Conservation (phyloP, 805 yeast genomes). For the Isabelozyma pseudorhagii region DNA sequence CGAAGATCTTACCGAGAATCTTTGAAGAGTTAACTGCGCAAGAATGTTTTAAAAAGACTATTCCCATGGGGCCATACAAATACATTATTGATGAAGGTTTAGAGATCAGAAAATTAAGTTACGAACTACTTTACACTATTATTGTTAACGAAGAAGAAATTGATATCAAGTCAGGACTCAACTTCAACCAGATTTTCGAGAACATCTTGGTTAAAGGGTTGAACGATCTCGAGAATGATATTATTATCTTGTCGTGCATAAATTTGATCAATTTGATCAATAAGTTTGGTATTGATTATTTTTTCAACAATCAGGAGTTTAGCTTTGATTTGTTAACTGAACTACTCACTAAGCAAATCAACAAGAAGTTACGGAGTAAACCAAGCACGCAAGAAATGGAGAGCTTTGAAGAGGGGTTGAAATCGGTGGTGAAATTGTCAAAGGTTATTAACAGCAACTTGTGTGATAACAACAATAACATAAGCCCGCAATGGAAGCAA, state of each 20-base stretch:
- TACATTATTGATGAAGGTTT: constrained; percentile 78
- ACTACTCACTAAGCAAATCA: constrained; percentile 32
- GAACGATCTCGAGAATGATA: constrained; percentile 60
- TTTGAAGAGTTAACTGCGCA: constrained; percentile 54
- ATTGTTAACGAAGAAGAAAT: constrained; percentile 22
- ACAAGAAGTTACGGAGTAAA: constrained; percentile 51
- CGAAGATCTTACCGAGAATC: constrained; percentile 45
- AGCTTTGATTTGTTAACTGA: constrained; percentile 32
- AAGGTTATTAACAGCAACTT: constrained; percentile 15
- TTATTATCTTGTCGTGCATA: constrained; percentile 50
- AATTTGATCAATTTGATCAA: constrained; percentile 35
- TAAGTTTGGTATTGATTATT: constrained; percentile 11
- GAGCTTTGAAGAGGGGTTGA: constrained; percentile 45
- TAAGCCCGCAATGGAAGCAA: background rate
- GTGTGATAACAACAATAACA: constrained; percentile 1
- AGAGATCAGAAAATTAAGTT: constrained; percentile 67
- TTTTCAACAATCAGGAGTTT: constrained; percentile 5
- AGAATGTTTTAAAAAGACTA: constrained; percentile 55
- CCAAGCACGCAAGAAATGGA: constrained; percentile 70
- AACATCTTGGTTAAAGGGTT: constrained; percentile 49
- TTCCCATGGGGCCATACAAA: constrained; percentile 85
- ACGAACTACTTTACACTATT: constrained; percentile 64
- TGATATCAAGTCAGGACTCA: constrained; percentile 16
- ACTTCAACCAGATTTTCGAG: constrained; percentile 32
- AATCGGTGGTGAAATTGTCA: constrained; percentile 28